These are phyloP conservation scores for Aphanocladium album DNA, from an alignment of 2,329 filamentous ascomycete genomes.

Conservation along the genomic window DNA sequence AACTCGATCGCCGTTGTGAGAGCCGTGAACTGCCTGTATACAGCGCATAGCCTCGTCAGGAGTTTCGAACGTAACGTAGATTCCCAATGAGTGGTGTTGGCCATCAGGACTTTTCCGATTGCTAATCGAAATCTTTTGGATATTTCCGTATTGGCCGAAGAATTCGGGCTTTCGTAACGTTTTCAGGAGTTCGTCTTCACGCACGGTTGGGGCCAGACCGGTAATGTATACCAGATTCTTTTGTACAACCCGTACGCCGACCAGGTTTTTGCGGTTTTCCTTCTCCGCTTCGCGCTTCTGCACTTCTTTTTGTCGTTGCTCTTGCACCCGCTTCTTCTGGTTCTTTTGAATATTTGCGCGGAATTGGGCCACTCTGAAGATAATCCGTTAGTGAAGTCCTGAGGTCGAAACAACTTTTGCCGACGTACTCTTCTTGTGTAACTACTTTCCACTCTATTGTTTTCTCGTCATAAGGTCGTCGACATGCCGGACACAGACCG, in stretches of 20 bases:
- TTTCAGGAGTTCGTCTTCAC: conserved; percentile 86
- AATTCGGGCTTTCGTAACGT: conserved; percentile 88
- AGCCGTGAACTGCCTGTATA: conserved; percentile 88
- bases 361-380: conserved; percentile 62
- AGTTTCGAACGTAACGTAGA: conserved; percentile 95
- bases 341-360: conserved; percentile 78
- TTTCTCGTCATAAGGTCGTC: conserved; percentile 91
- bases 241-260: conserved; percentile 91
- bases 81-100: conserved; percentile 82
- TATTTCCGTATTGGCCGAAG: conserved; percentile 97
- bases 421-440: conserved; percentile 83
- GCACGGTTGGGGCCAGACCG: conserved; percentile 82
- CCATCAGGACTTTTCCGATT: conserved; percentile 76
- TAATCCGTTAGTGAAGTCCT: background rate
- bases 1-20: conserved; percentile 80
- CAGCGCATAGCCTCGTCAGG: conserved; percentile 87
- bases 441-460: conserved; percentile 96
- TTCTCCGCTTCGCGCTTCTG: conserved; percentile 96
- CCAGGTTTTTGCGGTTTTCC: conserved; percentile 90
- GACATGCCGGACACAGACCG: conserved; percentile 93
- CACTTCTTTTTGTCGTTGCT: conserved; percentile 84
- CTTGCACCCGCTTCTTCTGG: conserved; percentile 82
- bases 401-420: background rate
- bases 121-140: conserved; percentile 98
- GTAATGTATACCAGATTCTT: conserved; percentile 99